A percentile compares a stretch with the other conserved stretches of the same genome.
Conservation (phyloP, 176 grass and related monocot species). For the Aechmea fasciata region DNA sequence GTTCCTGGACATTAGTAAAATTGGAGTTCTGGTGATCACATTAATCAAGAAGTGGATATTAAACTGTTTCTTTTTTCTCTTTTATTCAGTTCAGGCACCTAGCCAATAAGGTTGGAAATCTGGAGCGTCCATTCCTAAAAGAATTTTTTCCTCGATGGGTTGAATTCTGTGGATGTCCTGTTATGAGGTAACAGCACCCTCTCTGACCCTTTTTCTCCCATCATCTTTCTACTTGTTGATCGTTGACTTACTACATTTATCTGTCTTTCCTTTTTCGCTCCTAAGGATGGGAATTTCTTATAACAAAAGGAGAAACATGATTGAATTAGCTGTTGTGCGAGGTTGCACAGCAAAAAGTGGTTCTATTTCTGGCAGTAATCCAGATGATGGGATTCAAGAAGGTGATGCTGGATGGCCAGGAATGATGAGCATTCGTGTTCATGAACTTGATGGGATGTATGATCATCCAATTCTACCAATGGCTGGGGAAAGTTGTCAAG, state of each 20-base stretch:
- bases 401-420: conserved; percentile 76
- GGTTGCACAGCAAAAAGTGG: conserved; percentile 48
- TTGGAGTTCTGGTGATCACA: neutral
- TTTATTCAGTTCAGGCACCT: conserved; percentile 94
- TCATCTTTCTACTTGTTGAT: conserved; percentile 7
- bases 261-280: conserved; percentile 19
- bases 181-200: conserved; percentile 55
- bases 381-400: conserved; percentile 59
- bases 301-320: conserved; percentile 86
- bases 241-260: conserved; percentile 4
- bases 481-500: conserved; percentile 80
- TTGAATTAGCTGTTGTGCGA: conserved; percentile 78
- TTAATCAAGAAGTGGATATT: neutral
- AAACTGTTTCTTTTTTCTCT: conserved; percentile 11
- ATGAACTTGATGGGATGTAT: conserved; percentile 80
- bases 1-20: neutral
- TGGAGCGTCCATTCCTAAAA: conserved; percentile 95
- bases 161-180: conserved; percentile 81
- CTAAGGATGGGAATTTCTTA: conserved; percentile 83
- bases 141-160: conserved; percentile 97
- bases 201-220: conserved; percentile 7
- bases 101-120: conserved; percentile 91
- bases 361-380: conserved; percentile 35
- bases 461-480: conserved; percentile 88
- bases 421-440: conserved; percentile 95